Evolutionary conservation across 768 basidiomycete species (phyloP).

Genomic region (Boletus sp.): DNA sequence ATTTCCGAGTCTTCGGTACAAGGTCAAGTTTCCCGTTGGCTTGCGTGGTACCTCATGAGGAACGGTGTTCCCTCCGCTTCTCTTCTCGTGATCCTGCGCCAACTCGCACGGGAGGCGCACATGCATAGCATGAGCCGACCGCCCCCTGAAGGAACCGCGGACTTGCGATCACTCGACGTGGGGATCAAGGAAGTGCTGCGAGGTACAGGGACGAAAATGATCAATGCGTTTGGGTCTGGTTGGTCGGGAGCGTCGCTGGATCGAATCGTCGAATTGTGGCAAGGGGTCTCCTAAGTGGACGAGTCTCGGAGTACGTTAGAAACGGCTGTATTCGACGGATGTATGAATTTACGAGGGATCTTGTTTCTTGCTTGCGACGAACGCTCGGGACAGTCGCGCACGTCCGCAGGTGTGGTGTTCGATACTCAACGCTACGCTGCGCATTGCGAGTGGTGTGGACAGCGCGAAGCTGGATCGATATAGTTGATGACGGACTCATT

Average conservation of each 20-base stretch:
- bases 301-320: too few relatives aligned
- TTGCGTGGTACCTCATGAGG: conserved; percentile 72
- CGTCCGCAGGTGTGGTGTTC: too few relatives aligned
- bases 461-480: too few relatives aligned
- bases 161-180: conserved; percentile 37
- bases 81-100: conserved; percentile 57
- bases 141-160: conserved; percentile 51
- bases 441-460: too few relatives aligned
- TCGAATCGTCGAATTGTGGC: conserved; percentile 64
- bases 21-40: conserved; percentile 33
- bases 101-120: conserved; percentile 63
- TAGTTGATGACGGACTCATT: too few relatives aligned
- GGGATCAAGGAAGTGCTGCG: conserved; percentile 87
- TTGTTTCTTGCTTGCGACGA: too few relatives aligned
- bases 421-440: too few relatives aligned
- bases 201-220: conserved; percentile 80
- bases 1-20: conserved; percentile 6
- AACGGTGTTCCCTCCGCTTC: conserved; percentile 71
- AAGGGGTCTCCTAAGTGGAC: conserved; percentile 13
- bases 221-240: conserved; percentile 63
- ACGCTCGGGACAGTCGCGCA: too few relatives aligned
- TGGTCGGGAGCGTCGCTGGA: conserved; percentile 73
- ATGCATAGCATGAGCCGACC: conserved; percentile 49
- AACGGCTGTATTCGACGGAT: too few relatives aligned
- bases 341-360: too few relatives aligned